Evolutionary conservation across 1,284 basidiomycete species (phyloP).

Genomic region (Thecaphora thlaspeos): DNA sequence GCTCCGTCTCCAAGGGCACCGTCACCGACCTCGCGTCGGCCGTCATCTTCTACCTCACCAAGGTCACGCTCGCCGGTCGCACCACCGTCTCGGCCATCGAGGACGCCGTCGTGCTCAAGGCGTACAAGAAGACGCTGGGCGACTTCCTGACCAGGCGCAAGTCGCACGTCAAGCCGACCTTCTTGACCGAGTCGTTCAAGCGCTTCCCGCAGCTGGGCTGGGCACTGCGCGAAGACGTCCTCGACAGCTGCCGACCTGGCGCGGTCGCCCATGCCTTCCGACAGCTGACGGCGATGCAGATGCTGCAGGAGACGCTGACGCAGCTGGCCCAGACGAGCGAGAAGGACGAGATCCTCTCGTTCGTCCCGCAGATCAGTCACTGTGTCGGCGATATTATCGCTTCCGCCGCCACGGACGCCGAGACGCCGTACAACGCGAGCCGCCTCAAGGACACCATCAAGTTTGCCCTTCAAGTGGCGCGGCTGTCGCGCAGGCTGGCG

Average conservation of each 20-base stretch:
- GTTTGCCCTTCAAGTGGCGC: constrained; percentile 67
- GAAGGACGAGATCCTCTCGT: constrained; percentile 62
- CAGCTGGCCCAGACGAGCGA: constrained; percentile 61
- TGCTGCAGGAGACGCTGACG: constrained; percentile 70
- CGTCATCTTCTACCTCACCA: constrained; percentile 72
- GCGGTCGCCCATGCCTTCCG: constrained; percentile 37
- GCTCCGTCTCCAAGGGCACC: constrained; percentile 66
- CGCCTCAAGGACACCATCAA: constrained; percentile 80
- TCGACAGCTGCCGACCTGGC: constrained; percentile 60
- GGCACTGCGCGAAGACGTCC: constrained; percentile 66
- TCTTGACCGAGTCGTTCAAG: constrained; percentile 77
- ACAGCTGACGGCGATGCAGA: constrained; percentile 68
- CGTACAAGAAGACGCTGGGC: constrained; percentile 70
- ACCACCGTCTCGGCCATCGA: not conserved
- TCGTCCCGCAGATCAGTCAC: constrained; percentile 64
- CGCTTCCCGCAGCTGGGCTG: constrained; percentile 71
- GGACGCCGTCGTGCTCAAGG: constrained; percentile 60
- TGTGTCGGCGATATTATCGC: constrained; percentile 64
- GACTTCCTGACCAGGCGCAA: constrained; percentile 77
- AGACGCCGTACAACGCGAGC: constrained; percentile 63
- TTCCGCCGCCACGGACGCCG: constrained; percentile 62
- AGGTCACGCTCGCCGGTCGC: constrained; percentile 21
- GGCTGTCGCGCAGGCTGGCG: constrained; percentile 65
- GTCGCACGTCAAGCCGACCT: constrained; percentile 65
- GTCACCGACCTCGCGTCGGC: constrained; percentile 68